Evolutionary conservation across 73 alveolate species (phyloP).

Genomic region (Uronychia binucleata): DNA sequence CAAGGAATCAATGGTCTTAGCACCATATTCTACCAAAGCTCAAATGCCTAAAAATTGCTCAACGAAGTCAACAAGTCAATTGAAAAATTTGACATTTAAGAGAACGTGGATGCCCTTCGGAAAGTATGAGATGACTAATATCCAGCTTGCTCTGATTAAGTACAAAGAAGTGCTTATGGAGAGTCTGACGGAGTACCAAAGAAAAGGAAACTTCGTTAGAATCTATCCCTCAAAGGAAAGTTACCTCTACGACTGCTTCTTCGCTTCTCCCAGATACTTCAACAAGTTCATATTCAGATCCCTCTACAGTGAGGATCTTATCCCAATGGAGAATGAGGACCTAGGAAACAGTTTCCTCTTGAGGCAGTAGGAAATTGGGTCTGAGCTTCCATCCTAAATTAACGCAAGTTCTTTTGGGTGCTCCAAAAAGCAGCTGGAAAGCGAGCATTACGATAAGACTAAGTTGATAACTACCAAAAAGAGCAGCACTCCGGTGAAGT

Average conservation of each 20-base stretch:
- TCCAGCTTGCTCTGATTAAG: conserved; percentile 11
- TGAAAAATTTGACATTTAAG: neutral
- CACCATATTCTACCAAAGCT: neutral
- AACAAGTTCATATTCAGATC: conserved; percentile 22
- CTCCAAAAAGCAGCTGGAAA: conserved; percentile 1
- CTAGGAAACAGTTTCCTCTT: too few species aligned
- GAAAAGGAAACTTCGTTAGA: conserved; percentile 60
- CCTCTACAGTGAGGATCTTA: conserved; percentile 26
- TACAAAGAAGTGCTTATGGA: conserved; percentile 30
- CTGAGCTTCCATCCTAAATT: neutral
- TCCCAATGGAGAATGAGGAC: conserved; percentile 10
- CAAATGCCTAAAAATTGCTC: neutral
- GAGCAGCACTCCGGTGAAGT: too few species aligned
- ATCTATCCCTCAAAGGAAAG: conserved; percentile 54
- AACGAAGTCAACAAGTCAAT: neutral
- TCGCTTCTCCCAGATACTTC: conserved; percentile 14
- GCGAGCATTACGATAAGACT: neutral
- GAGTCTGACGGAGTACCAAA: conserved; percentile 27
- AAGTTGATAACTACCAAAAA: conserved; percentile 23
- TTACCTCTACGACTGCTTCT: conserved; percentile 29
- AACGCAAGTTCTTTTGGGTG: neutral
- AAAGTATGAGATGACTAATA: neutral
- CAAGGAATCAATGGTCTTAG: neutral
- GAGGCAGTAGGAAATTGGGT: too few species aligned
- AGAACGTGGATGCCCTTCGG: neutral